Base-by-base conservation (phyloP, 192 early-diverging fungal species). In the Backusella morwellensis region DNA sequence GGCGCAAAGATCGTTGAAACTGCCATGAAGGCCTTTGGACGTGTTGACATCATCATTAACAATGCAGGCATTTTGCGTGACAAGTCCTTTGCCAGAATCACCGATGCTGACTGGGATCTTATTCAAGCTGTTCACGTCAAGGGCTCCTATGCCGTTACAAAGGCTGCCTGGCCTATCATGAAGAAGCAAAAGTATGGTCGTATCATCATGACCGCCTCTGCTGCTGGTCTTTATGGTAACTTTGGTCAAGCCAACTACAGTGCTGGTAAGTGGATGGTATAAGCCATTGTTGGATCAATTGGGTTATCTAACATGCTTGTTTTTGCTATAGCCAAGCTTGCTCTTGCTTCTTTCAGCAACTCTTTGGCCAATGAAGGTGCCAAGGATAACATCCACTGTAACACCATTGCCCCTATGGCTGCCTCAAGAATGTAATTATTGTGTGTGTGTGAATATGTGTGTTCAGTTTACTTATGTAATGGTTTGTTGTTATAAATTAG, bases 21-120 rank as follows among this genome's bases (percentile, higher is more conserved):
- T 6, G 98, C 98, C 4, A 84, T 99, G 78, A 92, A 95, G 87
- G 94, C 95, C 19, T 99, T 95, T 81, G 97, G 97, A 9, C 91
- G 93, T 47, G 87, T 99, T 71, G 98, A 99, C 82, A 90, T 99
- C 66, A 83, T 99, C 63, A 93, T 99, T 85, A 98, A 98, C 86
- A 99, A 99, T 83, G 98, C 98, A 19, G 97, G 97, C 59, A 98
- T 99, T 78, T 88, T 99, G 76, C 95, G 97, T 77, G 98, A 99
- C 88, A 95, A 95, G 81, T 93, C 94, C 74, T 99, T 99, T 87
- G 88, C 95, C 74, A 89, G 95, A 75, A 99, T 99, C 95, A 95
- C 94, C 6, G 98, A 99, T 89, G 90, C 89, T 71, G 97, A 99
- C 87, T 99, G 98, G 98, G 94, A 97, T 83, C 84, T 95, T 66